These are phyloP conservation scores for Sesbania bispinosa DNA, from an alignment of 306 rosid species.

Conservation along the genomic window DNA sequence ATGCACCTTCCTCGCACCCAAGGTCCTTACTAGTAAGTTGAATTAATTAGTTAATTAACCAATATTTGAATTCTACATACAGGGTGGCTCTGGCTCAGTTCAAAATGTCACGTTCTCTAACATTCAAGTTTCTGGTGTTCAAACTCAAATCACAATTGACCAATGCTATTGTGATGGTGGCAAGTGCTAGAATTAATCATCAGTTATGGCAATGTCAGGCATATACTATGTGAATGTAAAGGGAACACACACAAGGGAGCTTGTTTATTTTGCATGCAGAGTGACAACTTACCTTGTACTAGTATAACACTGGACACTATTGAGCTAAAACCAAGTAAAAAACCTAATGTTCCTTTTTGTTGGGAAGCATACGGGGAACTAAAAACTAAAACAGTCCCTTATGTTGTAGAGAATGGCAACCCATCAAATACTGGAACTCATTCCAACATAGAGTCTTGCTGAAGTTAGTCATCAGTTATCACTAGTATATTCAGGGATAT, in stretches of 20 bases:
- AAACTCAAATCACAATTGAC: constrained; percentile 62
- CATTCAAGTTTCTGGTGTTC: constrained; percentile 65
- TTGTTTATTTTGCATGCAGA: constrained; percentile 74
- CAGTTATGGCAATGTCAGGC: constrained; percentile 75
- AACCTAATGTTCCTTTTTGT: constrained; percentile 56
- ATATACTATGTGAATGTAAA: constrained; percentile 45
- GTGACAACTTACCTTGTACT: constrained; percentile 65
- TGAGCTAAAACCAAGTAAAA: constrained; percentile 32
- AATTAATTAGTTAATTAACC: too few relatives aligned
- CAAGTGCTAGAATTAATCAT: constrained; percentile 48
- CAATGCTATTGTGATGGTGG: constrained; percentile 75
- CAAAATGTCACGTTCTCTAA: constrained; percentile 64
- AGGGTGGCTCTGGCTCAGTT: constrained; percentile 89
- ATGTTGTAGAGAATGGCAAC: constrained; percentile 45
- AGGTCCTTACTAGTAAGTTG: too few relatives aligned
- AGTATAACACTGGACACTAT: constrained; percentile 66
- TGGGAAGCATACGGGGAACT: constrained; percentile 76
- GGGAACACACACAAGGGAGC: constrained; percentile 60
- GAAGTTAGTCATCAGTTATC: too few relatives aligned
- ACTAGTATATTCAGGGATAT: neutral
- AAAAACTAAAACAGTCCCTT: constrained; percentile 55
- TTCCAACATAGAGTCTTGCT: constrained; percentile 47
- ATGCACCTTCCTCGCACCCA: too few relatives aligned
- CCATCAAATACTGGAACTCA: constrained; percentile 26
- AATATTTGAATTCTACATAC: neutral